phyloP scores from a whole-genome alignment of 805 yeast genomes.

The Ogataea naganishii region DNA sequence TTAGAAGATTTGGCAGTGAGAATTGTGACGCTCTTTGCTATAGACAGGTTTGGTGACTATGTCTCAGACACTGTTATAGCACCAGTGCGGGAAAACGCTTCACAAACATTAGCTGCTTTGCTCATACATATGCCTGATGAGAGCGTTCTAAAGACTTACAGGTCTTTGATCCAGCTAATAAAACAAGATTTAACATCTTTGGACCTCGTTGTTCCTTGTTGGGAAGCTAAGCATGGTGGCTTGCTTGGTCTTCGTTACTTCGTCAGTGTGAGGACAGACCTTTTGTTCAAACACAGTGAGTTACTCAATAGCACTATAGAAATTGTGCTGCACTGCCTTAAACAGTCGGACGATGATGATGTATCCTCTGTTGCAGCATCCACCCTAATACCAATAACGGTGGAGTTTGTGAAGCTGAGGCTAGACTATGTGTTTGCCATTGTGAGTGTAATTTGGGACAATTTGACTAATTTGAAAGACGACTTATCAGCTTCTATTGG shows the following conservation, averaged over 20 bases:
- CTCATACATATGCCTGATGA: slow-evolving; percentile 62
- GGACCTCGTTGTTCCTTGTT: slow-evolving; percentile 46
- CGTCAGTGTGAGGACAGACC: slow-evolving; percentile 80
- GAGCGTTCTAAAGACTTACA: slow-evolving; percentile 53
- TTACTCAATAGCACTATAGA: slow-evolving; percentile 63
- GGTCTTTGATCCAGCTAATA: slow-evolving; percentile 58
- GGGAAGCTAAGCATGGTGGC: slow-evolving; percentile 99
- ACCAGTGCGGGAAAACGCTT: slow-evolving; percentile 95
- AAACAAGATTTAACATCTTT: slow-evolving; percentile 44
- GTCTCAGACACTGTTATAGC: slow-evolving; percentile 97
- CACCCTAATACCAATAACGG: slow-evolving; percentile 81
- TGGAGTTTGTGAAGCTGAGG: slow-evolving; percentile 69
- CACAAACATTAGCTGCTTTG: slow-evolving; percentile 88
- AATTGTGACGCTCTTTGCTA: slow-evolving; percentile 74
- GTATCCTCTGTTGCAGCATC: slow-evolving; percentile 97
- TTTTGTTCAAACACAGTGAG: slow-evolving; percentile 51
- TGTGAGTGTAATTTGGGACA: slow-evolving; percentile 79
- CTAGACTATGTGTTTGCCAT: slow-evolving; percentile 38
- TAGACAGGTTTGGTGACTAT: slow-evolving; percentile 94
- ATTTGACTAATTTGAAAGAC: slow-evolving; percentile 75
- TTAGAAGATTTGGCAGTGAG: slow-evolving; percentile 86
- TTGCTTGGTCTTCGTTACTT: slow-evolving; percentile 87
- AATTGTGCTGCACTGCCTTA: slow-evolving; percentile 81
- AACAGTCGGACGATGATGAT: slow-evolving; percentile 83
- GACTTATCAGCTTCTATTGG: slow-evolving; percentile 94